Evolutionary conservation across 208 protist genomes (phyloP).

Genomic region (Angomonas ambiguus): DNA sequence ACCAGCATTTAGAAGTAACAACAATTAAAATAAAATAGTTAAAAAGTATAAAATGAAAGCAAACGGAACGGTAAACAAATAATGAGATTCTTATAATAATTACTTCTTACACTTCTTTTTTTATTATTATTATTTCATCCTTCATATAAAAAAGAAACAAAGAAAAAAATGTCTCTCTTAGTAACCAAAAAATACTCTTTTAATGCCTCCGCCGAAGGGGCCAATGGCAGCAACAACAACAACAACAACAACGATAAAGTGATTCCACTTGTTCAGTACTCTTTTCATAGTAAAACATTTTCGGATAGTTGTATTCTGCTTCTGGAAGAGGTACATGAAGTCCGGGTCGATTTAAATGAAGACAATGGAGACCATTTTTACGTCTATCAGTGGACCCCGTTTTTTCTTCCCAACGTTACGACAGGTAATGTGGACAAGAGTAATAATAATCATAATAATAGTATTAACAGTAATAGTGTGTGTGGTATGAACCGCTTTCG

Average conservation of each 20-base stretch:
- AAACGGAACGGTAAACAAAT: neutral
- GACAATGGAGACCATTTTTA: too few relatives aligned
- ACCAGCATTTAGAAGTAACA: too few relatives aligned
- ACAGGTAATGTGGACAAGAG: too few relatives aligned
- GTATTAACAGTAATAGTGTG: neutral
- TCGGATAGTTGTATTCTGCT: too few relatives aligned
- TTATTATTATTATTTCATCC: neutral
- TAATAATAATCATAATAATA: conserved; percentile 1
- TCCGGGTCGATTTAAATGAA: too few relatives aligned
- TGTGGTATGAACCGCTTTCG: too few relatives aligned
- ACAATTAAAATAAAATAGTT: neutral
- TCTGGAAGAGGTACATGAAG: too few relatives aligned
- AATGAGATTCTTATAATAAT: neutral
- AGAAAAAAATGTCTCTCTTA: neutral
- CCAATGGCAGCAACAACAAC: neutral
- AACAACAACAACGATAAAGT: too few relatives aligned
- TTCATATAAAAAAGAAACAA: neutral
- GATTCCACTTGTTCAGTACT: too few relatives aligned
- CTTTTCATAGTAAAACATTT: too few relatives aligned
- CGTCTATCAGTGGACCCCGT: too few relatives aligned
- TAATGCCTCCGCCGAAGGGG: neutral
- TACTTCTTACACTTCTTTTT: neutral
- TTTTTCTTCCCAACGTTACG: too few relatives aligned
- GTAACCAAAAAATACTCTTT: neutral
- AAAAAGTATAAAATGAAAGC: neutral